Base-by-base conservation (phyloP, 352 stramenopile genomes). In the Phytopythium mirpurense region DNA sequence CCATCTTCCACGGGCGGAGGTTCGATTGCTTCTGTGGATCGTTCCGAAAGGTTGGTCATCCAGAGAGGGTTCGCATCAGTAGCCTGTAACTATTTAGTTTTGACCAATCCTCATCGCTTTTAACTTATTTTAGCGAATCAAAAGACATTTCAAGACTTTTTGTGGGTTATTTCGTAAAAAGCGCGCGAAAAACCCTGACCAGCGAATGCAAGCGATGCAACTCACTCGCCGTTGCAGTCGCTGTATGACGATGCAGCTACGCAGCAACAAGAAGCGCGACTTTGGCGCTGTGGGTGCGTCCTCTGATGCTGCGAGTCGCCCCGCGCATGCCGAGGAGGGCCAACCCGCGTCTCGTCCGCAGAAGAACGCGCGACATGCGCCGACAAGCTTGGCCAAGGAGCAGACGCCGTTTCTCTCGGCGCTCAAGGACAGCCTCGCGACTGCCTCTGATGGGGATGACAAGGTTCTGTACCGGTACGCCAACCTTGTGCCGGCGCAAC, bases 401-500 rank as follows among this genome's bases (percentile, higher is more conserved):
- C 2, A 45, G 40, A 29, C 12, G 21, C 40, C 40, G 40, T 12
- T 29, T 19, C 21, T 45, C 10, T 45, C 29, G 9, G 51, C 56
- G 54, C 16, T 54, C 40, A 16, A 35, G 24, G 31, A 31, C 7
- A 10, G 40, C 10, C 16, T 1, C 24, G 18, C 3, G 31, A 19
- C 12, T 23, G 23, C 10, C 9, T 37, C 47, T 18, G 53, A 50
- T 23, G 50, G 47, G 7, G 51, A 38, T 19, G 52, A 59, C 35
- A 65, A 63, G 44, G 55, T 90, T 21, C 31, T 93, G 41, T 64
- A 83, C 23, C 31, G 52, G 21, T 93, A 92, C 54, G 57, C 62
- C 11, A 72, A 60, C 34, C 62, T 93, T 15, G 63, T 88, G 5
- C 65, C 69, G 10, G 83, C 72, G 5, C 60, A 74, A 3, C 57